A percentile compares a stretch with the other conserved stretches of the same genome.
These are phyloP conservation scores for Phanerodontia chrysosporium DNA, from an alignment of 768 basidiomycete species.

Conservation along the genomic window DNA sequence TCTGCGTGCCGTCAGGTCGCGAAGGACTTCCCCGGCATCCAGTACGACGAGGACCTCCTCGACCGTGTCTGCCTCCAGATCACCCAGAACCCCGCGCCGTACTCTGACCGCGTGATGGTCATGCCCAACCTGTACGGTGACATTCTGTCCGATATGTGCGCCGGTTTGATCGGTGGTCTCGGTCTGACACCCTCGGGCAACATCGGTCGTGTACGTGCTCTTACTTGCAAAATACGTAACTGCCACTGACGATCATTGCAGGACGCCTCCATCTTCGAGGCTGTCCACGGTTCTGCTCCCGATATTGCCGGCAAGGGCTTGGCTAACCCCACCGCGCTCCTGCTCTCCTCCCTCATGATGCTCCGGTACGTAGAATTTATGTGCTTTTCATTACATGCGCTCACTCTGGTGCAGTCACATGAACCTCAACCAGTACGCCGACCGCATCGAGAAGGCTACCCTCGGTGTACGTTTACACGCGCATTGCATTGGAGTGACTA, in stretches of 20 bases:
- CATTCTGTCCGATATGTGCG: constrained; percentile 78
- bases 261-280: constrained; percentile 99
- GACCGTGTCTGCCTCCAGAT: constrained; percentile 95
- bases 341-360: constrained; percentile 98
- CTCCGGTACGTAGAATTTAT: constrained; percentile 56
- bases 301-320: constrained; percentile 95
- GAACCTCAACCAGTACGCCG: constrained; percentile 79
- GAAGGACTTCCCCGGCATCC: constrained; percentile 89
- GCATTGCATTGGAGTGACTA: not conserved
- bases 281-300: constrained; percentile 98
- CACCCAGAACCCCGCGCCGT: constrained; percentile 87
- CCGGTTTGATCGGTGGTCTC: constrained; percentile 86
- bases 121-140: constrained; percentile 99
- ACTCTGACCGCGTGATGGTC: constrained; percentile 96
- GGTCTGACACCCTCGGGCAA: constrained; percentile 97
- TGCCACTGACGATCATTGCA: constrained; percentile 27
- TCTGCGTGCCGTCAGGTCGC: constrained; percentile 95
- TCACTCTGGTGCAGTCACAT: constrained; percentile 67
- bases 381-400: constrained; percentile 9
- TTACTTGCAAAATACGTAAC: not conserved
- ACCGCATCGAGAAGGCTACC: constrained; percentile 88
- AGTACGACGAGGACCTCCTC: constrained; percentile 94
- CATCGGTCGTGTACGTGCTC: constrained; percentile 75
- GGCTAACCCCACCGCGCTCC: constrained; percentile 98
- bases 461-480: constrained; percentile 58